These are phyloP conservation scores for Poronia punctata DNA, from an alignment of 495 filamentous ascomycete species.

Conservation along the genomic window DNA sequence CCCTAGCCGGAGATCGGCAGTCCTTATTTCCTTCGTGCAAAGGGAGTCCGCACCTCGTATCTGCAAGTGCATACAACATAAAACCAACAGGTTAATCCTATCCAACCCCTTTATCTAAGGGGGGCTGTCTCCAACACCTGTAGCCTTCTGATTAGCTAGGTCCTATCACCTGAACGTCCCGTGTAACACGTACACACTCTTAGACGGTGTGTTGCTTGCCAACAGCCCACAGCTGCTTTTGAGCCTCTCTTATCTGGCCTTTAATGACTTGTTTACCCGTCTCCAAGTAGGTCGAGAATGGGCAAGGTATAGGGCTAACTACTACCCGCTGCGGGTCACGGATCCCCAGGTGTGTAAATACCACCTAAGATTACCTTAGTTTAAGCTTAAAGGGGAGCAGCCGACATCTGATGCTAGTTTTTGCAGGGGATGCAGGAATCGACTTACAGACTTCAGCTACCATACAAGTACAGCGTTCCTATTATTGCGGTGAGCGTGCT, in stretches of 20 bases:
- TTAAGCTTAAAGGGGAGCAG: neutral
- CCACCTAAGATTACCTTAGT: neutral
- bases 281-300: slow-evolving; percentile 20
- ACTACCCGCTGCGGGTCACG: slow-evolving; percentile 42
- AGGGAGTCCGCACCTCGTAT: too few relatives aligned
- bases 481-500: slow-evolving; percentile 13
- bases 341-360: slow-evolving; percentile 19
- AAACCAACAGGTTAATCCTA: too few relatives aligned
- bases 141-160: too few relatives aligned
- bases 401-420: neutral
- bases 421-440: slow-evolving; percentile 24
- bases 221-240: slow-evolving; percentile 38
- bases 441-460: slow-evolving; percentile 16
- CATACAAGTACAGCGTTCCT: slow-evolving; percentile 20
- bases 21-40: too few relatives aligned
- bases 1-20: too few relatives aligned
- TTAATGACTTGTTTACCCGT: slow-evolving; percentile 19
- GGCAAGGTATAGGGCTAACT: slow-evolving; percentile 11
- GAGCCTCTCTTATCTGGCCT: slow-evolving; percentile 33
- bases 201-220: slow-evolving; percentile 23
- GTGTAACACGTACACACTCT: too few relatives aligned
- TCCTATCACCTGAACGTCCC: too few relatives aligned
- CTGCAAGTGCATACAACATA: too few relatives aligned
- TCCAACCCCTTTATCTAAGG: too few relatives aligned
- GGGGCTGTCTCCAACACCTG: too few relatives aligned